Percentiles rank a stretch among this genome's conserved stretches.
phyloP scores from a whole-genome alignment of 352 stramenopile genomes.

The Phytophthora melonis region DNA sequence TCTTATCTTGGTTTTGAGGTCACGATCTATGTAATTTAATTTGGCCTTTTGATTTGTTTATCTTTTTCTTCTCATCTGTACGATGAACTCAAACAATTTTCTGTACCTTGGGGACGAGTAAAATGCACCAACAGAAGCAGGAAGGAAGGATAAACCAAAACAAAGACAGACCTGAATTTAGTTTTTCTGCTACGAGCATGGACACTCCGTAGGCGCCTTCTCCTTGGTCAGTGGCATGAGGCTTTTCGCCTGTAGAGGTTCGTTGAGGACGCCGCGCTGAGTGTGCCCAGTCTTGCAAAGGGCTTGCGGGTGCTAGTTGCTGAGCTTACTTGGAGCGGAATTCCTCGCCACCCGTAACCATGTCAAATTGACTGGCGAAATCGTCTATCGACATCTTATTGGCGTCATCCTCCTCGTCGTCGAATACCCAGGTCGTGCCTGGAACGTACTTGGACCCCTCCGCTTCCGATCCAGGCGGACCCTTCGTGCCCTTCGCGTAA shows the following conservation, averaged over 20 bases:
- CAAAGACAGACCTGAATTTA: conserved; percentile 49
- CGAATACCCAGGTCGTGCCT: conserved; percentile 91
- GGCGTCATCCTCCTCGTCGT: conserved; percentile 82
- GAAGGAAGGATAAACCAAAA: conserved; percentile 12
- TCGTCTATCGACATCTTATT: conserved; percentile 88
- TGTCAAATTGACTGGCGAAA: conserved; percentile 90
- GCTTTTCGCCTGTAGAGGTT: conserved; percentile 29
- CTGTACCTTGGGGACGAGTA: not conserved
- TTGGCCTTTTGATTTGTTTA: conserved; percentile 1
- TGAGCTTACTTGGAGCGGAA: conserved; percentile 81
- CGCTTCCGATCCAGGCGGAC: conserved; percentile 61
- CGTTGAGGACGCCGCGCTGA: conserved; percentile 23
- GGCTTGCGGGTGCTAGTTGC: conserved; percentile 10
- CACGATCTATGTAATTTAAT: conserved; percentile 44
- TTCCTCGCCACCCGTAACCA: conserved; percentile 86
- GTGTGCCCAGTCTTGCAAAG: conserved; percentile 17
- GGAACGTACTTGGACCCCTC: conserved; percentile 88
- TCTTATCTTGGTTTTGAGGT: conserved; percentile 36
- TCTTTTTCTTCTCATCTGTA: not conserved
- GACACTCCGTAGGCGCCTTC: conserved; percentile 21
- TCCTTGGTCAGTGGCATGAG: conserved; percentile 26
- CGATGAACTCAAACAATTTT: too few relatives aligned
- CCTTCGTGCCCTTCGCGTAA: conserved; percentile 85
- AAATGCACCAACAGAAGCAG: not conserved
- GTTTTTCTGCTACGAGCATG: conserved; percentile 36